Percentiles rank a stretch among this genome's conserved stretches.
Evolutionary conservation across 768 basidiomycete genomes (phyloP).

Genomic region (Leccinum fibrillosum): DNA sequence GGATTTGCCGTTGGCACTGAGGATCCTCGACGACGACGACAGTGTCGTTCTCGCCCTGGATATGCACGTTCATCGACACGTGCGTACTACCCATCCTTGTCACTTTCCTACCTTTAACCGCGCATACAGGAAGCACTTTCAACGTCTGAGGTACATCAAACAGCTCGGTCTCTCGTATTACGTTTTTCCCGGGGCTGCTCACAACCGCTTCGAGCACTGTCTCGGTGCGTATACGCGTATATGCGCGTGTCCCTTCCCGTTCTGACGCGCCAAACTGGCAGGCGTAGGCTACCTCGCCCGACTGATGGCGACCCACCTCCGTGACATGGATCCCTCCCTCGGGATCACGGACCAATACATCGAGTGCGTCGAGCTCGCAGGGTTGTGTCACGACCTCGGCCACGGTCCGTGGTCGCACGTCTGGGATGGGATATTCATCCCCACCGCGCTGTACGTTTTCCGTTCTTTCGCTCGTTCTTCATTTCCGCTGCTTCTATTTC

Average conservation of each 20-base stretch:
- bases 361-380: conserved; percentile 74
- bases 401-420: conserved; percentile 88
- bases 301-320: conserved; percentile 55
- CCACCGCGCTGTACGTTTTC: conserved; percentile 47
- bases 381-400: conserved; percentile 81
- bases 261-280: conserved; percentile 22
- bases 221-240: conserved; percentile 49
- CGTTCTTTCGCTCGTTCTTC: conserved; percentile 21
- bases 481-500: neutral
- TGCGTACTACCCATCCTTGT: conserved; percentile 23
- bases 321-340: conserved; percentile 55
- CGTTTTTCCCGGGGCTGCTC: conserved; percentile 76
- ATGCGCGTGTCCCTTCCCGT: neutral
- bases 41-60: conserved; percentile 33
- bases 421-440: conserved; percentile 76
- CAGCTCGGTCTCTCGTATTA: conserved; percentile 76
- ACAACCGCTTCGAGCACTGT: conserved; percentile 82
- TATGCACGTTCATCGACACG: conserved; percentile 66
- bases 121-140: conserved; percentile 55
- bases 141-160: conserved; percentile 72
- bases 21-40: neutral
- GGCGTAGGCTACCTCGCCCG: conserved; percentile 76
- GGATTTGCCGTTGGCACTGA: too few species aligned
- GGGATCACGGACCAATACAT: conserved; percentile 69
- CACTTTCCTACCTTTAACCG: neutral